A percentile compares a stretch with the other conserved stretches of the same genome.
phyloP scores from a whole-genome alignment of 2,329 filamentous ascomycete genomes.

The Diaporthe caulivora region DNA sequence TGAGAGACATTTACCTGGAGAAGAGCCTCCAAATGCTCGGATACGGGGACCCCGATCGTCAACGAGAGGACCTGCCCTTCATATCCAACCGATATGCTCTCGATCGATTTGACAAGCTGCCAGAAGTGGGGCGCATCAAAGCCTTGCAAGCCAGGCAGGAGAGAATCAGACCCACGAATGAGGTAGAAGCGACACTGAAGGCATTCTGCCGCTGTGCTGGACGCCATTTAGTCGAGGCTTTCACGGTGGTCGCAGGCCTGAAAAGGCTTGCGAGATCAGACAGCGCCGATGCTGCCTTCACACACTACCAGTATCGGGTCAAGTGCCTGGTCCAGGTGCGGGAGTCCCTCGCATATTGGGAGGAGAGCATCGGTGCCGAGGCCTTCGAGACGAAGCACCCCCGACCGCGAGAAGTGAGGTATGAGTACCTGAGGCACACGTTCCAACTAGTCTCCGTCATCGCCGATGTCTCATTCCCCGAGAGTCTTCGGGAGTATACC shows the following conservation, averaged over 20 bases:
- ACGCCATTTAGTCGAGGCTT: slow-evolving; percentile 30
- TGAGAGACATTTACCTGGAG: slow-evolving; percentile 32
- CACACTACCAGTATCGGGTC: slow-evolving; percentile 17
- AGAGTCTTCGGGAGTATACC: slow-evolving; percentile 27
- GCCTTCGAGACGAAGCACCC: slow-evolving; percentile 32
- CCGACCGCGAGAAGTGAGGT: slow-evolving; percentile 22
- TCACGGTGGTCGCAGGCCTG: slow-evolving; percentile 17
- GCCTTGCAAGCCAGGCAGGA: slow-evolving; percentile 32
- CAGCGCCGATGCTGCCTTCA: slow-evolving; percentile 19
- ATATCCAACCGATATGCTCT: slow-evolving; percentile 31
- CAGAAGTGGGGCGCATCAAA: slow-evolving; percentile 23
- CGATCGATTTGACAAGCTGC: slow-evolving; percentile 18
- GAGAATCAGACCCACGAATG: slow-evolving; percentile 1
- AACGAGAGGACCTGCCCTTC: background rate
- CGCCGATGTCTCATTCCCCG: slow-evolving; percentile 35
- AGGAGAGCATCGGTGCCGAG: slow-evolving; percentile 32
- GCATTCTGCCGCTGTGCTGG: slow-evolving; percentile 34
- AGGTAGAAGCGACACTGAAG: slow-evolving; percentile 23
- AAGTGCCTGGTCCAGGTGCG: slow-evolving; percentile 31
- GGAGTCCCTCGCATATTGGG: slow-evolving; percentile 34
- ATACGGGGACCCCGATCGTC: background rate
- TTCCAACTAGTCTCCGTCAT: slow-evolving; percentile 30
- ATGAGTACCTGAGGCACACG: slow-evolving; percentile 29
- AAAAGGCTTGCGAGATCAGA: background rate
- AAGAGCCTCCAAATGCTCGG: slow-evolving; percentile 29